Percentiles rank a stretch among this genome's conserved stretches.
phyloP scores from a whole-genome alignment of 192 early-diverging fungal species.

The Rhizophlyctis rosea region DNA sequence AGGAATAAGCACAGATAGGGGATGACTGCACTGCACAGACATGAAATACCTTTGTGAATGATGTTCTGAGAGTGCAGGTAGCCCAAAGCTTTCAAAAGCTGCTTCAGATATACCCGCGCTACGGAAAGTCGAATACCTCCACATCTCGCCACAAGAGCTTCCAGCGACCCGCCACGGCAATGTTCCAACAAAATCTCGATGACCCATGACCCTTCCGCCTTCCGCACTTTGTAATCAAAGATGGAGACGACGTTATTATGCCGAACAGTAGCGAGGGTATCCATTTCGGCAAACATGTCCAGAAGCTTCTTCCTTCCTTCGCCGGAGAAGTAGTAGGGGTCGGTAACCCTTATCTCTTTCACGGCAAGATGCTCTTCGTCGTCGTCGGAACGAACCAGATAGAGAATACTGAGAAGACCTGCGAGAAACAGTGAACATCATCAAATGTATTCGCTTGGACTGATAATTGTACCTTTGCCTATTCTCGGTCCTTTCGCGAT shows the following conservation, averaged over 20 bases:
- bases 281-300: slow-evolving; percentile 21
- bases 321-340: slow-evolving; percentile 18
- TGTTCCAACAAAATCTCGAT: slow-evolving; percentile 33
- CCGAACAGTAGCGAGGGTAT: slow-evolving; percentile 18
- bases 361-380: slow-evolving; percentile 7
- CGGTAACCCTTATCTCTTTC: slow-evolving; percentile 16
- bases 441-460: too few species aligned
- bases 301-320: slow-evolving; percentile 32
- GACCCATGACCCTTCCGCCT: background rate
- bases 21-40: background rate
- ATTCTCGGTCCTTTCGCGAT: slow-evolving; percentile 19
- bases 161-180: slow-evolving; percentile 27
- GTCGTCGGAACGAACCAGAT: slow-evolving; percentile 9
- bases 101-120: slow-evolving; percentile 29
- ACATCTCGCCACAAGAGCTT: slow-evolving; percentile 20
- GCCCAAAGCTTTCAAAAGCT: slow-evolving; percentile 32
- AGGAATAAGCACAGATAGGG: background rate
- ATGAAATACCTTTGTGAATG: slow-evolving; percentile 35
- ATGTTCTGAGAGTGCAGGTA: slow-evolving; percentile 36
- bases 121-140: slow-evolving; percentile 24
- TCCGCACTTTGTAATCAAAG: slow-evolving; percentile 23
- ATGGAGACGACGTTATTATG: slow-evolving; percentile 32
- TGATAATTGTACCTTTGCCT: slow-evolving; percentile 15
- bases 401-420: slow-evolving; percentile 15
- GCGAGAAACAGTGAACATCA: background rate